Base-by-base conservation (phyloP, 805 yeast species). In the Yarrowia keelungensis region DNA sequence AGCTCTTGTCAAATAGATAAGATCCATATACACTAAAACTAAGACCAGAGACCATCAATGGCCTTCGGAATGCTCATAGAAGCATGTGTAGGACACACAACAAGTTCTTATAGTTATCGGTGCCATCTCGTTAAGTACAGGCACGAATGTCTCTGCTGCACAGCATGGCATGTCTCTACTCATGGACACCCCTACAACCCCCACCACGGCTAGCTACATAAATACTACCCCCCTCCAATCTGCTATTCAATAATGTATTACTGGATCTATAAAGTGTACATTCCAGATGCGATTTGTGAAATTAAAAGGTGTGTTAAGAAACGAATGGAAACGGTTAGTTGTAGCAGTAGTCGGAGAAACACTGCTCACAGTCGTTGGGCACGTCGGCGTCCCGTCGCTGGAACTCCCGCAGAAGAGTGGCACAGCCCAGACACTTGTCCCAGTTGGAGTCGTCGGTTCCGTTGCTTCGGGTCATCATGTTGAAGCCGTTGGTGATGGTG, bases 261-360 rank as follows among this genome's bases (percentile, higher is more conserved):
- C 42, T n/a, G 42, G 42, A 32, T 12, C 19, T 19, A 35, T 50
- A 32, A n/a, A 10, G 16, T n/a, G 8, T 51, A 53, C 59, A 53
- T 53, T 53, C 59, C 59, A 53, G 59, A 53, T 53, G 59, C 59
- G 14, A 10, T 50, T 22, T 26, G 36, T 9, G 5, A 22, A 39
- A 53, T 39, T 38, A 32, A 49, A 49, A 8, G 39, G 32, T 26
- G 53, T 16, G 51, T 12, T 26, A 22, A 26, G 32, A 26, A 50
- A 35, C 35, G 5, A 19, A 10, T 10, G 11, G 45, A 38, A 7
- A 16, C 4, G 26, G 22, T 61, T 62, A 62, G 45, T 84, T 81
- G 91, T 91, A 92, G 78, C 97, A 92, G 77, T 91, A 91, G 4
- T 80, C 81, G 41, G 81, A 78, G 77, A 92, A 90, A 76, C 97